Evolutionary conservation across 2,329 filamentous ascomycete genomes (phyloP).

Genomic region (Fusarium xylarioides): DNA sequence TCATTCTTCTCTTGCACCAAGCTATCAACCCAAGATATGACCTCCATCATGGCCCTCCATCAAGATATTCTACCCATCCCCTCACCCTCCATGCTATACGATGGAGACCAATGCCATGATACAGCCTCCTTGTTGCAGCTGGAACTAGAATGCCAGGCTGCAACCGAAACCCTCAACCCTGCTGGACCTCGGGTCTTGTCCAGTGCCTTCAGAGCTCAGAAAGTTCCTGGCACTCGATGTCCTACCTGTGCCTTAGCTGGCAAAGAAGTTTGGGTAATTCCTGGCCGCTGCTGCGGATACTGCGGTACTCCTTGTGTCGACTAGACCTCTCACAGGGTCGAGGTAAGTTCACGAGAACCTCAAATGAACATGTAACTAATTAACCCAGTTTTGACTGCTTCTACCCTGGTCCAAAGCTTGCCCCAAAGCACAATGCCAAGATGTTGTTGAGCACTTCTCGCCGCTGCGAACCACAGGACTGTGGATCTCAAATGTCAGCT

Average conservation of each 20-base stretch:
- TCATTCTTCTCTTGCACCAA: neutral
- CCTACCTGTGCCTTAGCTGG: conserved; percentile 60
- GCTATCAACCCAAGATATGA: neutral
- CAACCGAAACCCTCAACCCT: neutral
- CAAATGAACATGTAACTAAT: neutral
- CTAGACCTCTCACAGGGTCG: conserved; percentile 1
- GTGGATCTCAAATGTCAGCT: neutral
- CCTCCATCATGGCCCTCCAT: conserved; percentile 19
- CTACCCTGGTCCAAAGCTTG: neutral
- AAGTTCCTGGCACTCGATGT: conserved; percentile 62
- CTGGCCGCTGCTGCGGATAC: conserved; percentile 60
- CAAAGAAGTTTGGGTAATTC: conserved; percentile 65
- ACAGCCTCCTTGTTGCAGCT: neutral
- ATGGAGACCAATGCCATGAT: neutral
- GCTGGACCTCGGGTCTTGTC: neutral
- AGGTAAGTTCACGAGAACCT: neutral
- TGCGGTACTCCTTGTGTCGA: conserved; percentile 57
- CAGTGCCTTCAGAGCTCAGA: conserved; percentile 8
- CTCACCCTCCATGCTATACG: neutral
- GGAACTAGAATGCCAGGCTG: neutral
- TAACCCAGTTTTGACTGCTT: neutral
- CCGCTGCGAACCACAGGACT: neutral
- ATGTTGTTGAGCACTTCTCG: neutral
- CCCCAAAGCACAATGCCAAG: neutral
- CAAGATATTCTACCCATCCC: neutral